phyloP scores from a whole-genome alignment of 495 filamentous ascomycete species.

The Cryomyces minteri region DNA sequence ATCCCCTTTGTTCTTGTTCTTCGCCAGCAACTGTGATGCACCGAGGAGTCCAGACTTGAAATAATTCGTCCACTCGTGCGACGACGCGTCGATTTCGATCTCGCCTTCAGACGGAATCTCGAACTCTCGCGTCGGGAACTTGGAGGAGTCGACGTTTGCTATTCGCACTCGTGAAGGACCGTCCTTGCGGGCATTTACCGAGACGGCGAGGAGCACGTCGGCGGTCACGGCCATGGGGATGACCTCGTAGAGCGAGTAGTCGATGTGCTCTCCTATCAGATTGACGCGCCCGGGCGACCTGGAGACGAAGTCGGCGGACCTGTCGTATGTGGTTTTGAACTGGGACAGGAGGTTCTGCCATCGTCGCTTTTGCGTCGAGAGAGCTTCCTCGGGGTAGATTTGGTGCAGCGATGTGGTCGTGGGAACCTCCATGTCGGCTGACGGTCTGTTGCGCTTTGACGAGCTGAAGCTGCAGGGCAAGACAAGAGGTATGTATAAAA shows the following conservation, averaged over 20 bases:
- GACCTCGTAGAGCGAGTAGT: slow-evolving; percentile 93
- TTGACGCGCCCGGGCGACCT: slow-evolving; percentile 90
- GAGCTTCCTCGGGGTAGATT: slow-evolving; percentile 48
- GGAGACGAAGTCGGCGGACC: slow-evolving; percentile 60
- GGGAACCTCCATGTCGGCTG: slow-evolving; percentile 11
- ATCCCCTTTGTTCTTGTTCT: slow-evolving; percentile 32
- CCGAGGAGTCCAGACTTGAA: slow-evolving; percentile 83
- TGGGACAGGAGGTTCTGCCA: slow-evolving; percentile 53
- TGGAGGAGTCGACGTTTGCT: slow-evolving; percentile 57
- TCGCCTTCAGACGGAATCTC: slow-evolving; percentile 34
- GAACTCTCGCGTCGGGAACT: slow-evolving; percentile 64
- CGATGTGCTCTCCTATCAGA: slow-evolving; percentile 95
- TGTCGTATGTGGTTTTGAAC: slow-evolving; percentile 57
- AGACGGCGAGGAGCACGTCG: slow-evolving; percentile 78
- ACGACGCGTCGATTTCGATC: slow-evolving; percentile 20
- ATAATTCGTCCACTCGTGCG: slow-evolving; percentile 90
- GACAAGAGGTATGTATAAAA: too few species aligned
- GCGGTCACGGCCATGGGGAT: slow-evolving; percentile 87
- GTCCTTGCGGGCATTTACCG: slow-evolving; percentile 27
- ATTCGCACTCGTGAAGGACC: slow-evolving; percentile 37
- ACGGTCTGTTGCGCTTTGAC: too few species aligned
- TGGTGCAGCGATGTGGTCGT: slow-evolving; percentile 36
- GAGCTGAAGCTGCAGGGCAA: too few species aligned
- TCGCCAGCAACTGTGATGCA: slow-evolving; percentile 58
- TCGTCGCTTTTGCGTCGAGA: slow-evolving; percentile 36